Evolutionary conservation across 2,329 filamentous ascomycete species (phyloP).

Genomic region (Aureobasidium sp.): DNA sequence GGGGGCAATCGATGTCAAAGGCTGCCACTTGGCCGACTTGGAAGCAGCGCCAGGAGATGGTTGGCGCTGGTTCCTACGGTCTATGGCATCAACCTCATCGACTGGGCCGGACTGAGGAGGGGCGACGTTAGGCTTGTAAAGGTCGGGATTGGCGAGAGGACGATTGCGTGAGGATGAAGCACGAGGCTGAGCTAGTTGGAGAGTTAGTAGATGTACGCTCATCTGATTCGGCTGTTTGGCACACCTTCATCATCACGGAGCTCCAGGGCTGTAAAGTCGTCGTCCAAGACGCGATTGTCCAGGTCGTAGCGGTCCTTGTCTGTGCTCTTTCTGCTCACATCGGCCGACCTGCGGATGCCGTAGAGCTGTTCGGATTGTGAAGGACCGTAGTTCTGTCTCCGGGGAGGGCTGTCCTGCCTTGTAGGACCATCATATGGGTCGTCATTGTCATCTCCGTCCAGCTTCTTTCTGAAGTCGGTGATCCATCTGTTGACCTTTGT

Average conservation of each 20-base stretch:
- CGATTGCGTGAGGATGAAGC: constrained; percentile 52
- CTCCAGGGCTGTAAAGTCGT: constrained; percentile 70
- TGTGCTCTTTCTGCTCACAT: constrained; percentile 46
- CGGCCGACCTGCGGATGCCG: constrained; percentile 28
- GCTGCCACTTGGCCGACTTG: constrained; percentile 94
- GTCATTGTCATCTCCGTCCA: constrained; percentile 73
- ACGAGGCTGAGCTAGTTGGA: constrained; percentile 40
- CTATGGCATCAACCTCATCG: constrained; percentile 71
- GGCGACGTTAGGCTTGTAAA: constrained; percentile 63
- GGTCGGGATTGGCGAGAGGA: constrained; percentile 64
- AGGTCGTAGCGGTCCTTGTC: constrained; percentile 92
- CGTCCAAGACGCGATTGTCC: constrained; percentile 79
- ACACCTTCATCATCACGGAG: constrained; percentile 53
- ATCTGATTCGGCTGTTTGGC: neutral
- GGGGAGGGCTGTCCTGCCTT: constrained; percentile 22
- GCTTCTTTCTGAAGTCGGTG: constrained; percentile 79
- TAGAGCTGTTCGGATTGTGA: constrained; percentile 33
- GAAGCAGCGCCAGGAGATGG: constrained; percentile 14
- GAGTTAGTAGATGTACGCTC: constrained; percentile 19
- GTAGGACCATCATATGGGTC: constrained; percentile 42
- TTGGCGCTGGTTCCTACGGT: constrained; percentile 39
- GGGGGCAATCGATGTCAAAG: constrained; percentile 75
- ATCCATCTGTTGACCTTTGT: constrained; percentile 91
- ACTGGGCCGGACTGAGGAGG: constrained; percentile 53
- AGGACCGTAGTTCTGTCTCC: constrained; percentile 29